Evolutionary conservation across 2,329 filamentous ascomycete species (phyloP).

Genomic region (Calonectria pauciramosa): DNA sequence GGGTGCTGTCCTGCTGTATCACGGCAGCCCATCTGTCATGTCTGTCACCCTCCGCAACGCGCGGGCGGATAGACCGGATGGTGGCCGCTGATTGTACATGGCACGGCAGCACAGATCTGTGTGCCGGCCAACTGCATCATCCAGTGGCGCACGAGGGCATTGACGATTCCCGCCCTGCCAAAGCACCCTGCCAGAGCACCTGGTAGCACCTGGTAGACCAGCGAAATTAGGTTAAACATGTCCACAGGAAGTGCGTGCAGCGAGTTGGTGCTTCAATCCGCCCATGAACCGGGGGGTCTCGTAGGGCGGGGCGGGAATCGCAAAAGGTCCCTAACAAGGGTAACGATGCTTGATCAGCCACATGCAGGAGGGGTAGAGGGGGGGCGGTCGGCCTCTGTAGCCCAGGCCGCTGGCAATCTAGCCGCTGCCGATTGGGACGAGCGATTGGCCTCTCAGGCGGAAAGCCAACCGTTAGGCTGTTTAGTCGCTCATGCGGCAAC

Average conservation of each 20-base stretch:
- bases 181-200: background rate
- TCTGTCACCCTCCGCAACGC: background rate
- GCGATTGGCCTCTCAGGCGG: background rate
- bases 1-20: background rate
- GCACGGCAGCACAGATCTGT: background rate
- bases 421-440: no score
- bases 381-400: background rate
- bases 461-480: background rate
- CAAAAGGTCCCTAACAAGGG: conserved; percentile 15
- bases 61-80: background rate
- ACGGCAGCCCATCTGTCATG: background rate
- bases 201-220: background rate
- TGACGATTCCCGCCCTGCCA: conserved; percentile 3
- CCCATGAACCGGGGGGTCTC: background rate
- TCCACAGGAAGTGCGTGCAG: conserved; percentile 7
- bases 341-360: conserved; percentile 6
- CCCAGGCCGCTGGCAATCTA: background rate
- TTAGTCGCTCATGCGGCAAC: background rate
- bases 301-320: conserved; percentile 9
- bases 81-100: background rate
- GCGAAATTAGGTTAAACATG: background rate
- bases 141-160: background rate
- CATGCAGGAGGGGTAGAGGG: background rate
- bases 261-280: background rate
- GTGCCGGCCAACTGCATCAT: background rate